phyloP scores from a whole-genome alignment of 805 yeast genomes.

The Maudiozyma barnettii region DNA sequence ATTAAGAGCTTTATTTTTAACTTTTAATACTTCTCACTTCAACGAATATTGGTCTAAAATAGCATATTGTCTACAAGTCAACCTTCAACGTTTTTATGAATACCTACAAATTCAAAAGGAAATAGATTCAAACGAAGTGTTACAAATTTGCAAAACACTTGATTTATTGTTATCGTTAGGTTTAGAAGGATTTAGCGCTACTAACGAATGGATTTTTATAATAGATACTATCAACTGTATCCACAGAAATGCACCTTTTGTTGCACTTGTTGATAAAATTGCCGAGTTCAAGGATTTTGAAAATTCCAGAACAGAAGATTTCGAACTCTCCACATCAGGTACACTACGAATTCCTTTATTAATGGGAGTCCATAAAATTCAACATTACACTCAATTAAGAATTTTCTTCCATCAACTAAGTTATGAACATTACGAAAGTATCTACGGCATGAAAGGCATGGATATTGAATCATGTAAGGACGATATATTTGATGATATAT shows the following conservation, averaged over 20 bases:
- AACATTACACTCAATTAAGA: conserved; percentile 19
- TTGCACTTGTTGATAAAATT: conserved; percentile 39
- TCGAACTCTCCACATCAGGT: conserved; percentile 13
- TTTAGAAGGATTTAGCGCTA: conserved; percentile 65
- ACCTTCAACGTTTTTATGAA: conserved; percentile 25
- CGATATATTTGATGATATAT: conserved; percentile 55
- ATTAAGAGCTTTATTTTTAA: conserved; percentile 55
- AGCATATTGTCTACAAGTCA: conserved; percentile 46
- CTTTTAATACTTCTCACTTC: conserved; percentile 55
- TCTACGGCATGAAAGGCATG: conserved; percentile 40
- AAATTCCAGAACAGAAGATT: conserved; percentile 24
- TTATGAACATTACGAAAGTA: conserved; percentile 32
- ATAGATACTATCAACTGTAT: conserved; percentile 56
- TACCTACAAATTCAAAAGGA: conserved; percentile 21
- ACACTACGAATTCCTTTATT: conserved; percentile 23
- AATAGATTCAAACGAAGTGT: conserved; percentile 28
- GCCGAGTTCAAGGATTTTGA: conserved; percentile 31
- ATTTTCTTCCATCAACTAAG: conserved; percentile 22
- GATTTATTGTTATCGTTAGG: conserved; percentile 63
- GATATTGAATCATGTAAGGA: conserved; percentile 40
- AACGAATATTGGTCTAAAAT: conserved; percentile 62
- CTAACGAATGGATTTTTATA: conserved; percentile 77
- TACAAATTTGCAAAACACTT: conserved; percentile 64
- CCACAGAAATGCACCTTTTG: conserved; percentile 30
- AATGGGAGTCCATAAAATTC: conserved; percentile 17